Evolutionary conservation across 2,329 filamentous ascomycete genomes (phyloP).

Genomic region (Alternaria solani): DNA sequence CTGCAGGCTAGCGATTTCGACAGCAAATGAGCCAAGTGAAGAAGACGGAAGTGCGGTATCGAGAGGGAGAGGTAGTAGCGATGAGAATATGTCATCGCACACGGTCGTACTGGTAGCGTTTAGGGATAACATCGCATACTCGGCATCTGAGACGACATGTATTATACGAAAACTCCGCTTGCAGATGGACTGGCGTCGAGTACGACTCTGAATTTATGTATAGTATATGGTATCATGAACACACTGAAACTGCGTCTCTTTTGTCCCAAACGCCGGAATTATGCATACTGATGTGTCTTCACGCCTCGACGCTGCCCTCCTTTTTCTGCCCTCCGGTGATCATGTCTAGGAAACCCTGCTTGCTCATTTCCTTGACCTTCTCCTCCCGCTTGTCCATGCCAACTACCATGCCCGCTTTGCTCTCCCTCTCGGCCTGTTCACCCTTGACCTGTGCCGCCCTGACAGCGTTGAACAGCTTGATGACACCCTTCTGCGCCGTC

Average conservation of each 20-base stretch:
- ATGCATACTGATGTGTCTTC: not conserved
- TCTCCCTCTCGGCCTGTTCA: conserved; percentile 75
- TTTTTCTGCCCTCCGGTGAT: conserved; percentile 69
- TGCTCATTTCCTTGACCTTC: conserved; percentile 93
- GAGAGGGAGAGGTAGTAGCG: not conserved
- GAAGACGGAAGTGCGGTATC: not conserved
- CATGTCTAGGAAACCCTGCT: conserved; percentile 93
- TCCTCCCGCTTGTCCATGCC: conserved; percentile 83
- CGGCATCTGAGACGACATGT: conserved; percentile 16
- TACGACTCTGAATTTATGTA: conserved; percentile 15
- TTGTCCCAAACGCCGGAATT: conserved; percentile 2
- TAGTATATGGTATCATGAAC: conserved; percentile 25
- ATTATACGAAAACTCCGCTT: conserved; percentile 26
- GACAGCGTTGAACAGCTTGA: conserved; percentile 96
- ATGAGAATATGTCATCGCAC: no score
- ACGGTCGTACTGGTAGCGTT: not conserved
- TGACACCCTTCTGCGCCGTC: conserved; percentile 90
- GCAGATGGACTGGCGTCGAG: conserved; percentile 19
- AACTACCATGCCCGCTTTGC: conserved; percentile 75
- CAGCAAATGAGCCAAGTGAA: not conserved
- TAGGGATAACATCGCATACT: not conserved
- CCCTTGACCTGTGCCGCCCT: conserved; percentile 90
- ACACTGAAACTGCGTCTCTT: conserved; percentile 1
- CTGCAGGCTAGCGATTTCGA: conserved; percentile 91
- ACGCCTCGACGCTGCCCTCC: conserved; percentile 29